These are phyloP conservation scores for Tuber borchii DNA, from an alignment of 495 filamentous ascomycete species.

Conservation along the genomic window DNA sequence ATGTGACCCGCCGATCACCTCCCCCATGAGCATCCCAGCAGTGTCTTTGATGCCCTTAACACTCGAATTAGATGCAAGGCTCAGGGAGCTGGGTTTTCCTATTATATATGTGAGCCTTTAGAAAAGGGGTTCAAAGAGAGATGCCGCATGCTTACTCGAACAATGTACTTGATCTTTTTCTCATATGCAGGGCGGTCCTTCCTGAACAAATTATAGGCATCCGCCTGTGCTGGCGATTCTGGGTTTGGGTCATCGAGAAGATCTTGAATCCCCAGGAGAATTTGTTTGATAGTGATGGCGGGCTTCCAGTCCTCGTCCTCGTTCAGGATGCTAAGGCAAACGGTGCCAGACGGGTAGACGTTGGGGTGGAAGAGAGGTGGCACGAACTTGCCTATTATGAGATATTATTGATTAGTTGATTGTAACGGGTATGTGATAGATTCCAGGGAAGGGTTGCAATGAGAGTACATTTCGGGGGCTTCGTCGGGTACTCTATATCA, in stretches of 20 bases:
- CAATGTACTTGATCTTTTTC: conserved; percentile 73
- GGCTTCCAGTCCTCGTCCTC: conserved; percentile 98
- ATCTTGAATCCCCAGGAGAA: conserved; percentile 91
- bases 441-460: not conserved
- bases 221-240: conserved; percentile 91
- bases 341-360: conserved; percentile 95
- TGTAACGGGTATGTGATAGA: not conserved
- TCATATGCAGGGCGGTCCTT: conserved; percentile 84
- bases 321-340: conserved; percentile 95
- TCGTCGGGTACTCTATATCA: conserved; percentile 85
- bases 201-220: conserved; percentile 95
- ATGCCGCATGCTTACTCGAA: conserved; percentile 43
- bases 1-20: not conserved
- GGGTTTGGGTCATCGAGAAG: conserved; percentile 94
- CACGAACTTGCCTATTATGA: conserved; percentile 76
- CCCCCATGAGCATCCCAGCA: not conserved
- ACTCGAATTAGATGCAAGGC: not conserved
- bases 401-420: not conserved
- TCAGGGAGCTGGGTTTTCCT: conserved; percentile 40
- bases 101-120: not conserved
- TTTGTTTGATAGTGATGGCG: conserved; percentile 95
- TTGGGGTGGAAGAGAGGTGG: conserved; percentile 98
- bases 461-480: conserved; percentile 89
- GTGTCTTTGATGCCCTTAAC: not conserved
- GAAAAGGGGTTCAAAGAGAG: not conserved